These are phyloP conservation scores for Neofusicoccum kwambonambiense DNA, from an alignment of 2,329 filamentous ascomycete genomes.

Conservation along the genomic window DNA sequence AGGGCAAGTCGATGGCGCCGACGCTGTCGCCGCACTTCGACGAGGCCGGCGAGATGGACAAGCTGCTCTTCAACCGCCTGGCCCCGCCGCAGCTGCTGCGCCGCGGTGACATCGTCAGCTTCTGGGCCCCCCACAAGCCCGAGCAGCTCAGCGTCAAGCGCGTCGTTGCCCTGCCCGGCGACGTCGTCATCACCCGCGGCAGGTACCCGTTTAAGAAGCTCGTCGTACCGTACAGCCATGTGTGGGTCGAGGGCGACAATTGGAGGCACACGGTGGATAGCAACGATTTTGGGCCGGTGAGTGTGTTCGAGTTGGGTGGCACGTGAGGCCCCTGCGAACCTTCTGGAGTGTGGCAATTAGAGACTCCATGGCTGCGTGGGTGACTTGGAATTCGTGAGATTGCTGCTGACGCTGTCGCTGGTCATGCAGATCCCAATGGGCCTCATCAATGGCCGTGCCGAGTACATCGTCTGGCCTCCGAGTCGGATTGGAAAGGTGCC, in stretches of 20 bases:
- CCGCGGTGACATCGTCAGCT: conserved; percentile 46
- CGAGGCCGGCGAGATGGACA: conserved; percentile 39
- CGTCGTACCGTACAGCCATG: conserved; percentile 75
- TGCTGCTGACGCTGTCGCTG: background rate
- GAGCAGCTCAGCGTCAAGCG: conserved; percentile 75
- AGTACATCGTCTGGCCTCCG: conserved; percentile 69
- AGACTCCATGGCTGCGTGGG: background rate
- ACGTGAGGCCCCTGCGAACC: too few relatives aligned
- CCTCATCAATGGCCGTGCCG: conserved; percentile 72
- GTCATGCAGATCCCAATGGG: conserved; percentile 59
- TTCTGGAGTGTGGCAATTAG: background rate
- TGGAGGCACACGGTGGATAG: conserved; percentile 73
- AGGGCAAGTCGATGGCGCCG: conserved; percentile 46
- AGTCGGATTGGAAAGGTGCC: conserved; percentile 51
- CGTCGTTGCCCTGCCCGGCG: conserved; percentile 76
- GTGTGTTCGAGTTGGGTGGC: conserved; percentile 12
- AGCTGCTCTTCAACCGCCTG: conserved; percentile 38
- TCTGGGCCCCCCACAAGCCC: conserved; percentile 62
- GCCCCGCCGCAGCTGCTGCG: conserved; percentile 28
- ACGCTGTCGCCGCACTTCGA: conserved; percentile 44
- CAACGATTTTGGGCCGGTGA: conserved; percentile 78
- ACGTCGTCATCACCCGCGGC: conserved; percentile 57
- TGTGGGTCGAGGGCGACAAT: conserved; percentile 95
- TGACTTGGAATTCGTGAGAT: too few relatives aligned
- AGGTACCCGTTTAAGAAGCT: conserved; percentile 43